Conservation (phyloP, 352 stramenopile species). For the Phytophthora tentaculata region DNA sequence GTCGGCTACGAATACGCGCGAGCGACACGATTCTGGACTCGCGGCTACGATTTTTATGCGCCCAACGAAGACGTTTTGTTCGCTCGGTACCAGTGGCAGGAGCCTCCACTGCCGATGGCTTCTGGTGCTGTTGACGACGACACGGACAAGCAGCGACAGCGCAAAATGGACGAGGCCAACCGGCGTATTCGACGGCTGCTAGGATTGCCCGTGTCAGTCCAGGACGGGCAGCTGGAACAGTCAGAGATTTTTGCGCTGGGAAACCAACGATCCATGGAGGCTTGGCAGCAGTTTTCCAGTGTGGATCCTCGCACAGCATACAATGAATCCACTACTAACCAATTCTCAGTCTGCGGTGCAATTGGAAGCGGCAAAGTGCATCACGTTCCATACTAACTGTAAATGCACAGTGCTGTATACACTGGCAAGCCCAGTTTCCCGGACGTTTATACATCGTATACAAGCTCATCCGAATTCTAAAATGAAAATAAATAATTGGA, state of each 20-base stretch:
- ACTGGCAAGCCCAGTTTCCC: not conserved
- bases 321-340: conserved; percentile 89
- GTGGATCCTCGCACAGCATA: conserved; percentile 62
- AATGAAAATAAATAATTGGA: conserved; percentile 2
- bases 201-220: conserved; percentile 50
- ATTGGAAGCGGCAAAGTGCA: conserved; percentile 45
- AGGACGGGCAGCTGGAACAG: conserved; percentile 43
- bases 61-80: conserved; percentile 70
- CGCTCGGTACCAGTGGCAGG: conserved; percentile 62
- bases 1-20: conserved; percentile 80
- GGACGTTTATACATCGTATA: not conserved
- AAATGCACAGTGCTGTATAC: not conserved
- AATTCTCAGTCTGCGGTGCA: conserved; percentile 73
- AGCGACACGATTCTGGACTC: conserved; percentile 86
- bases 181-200: conserved; percentile 75
- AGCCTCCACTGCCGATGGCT: conserved; percentile 33
- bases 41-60: conserved; percentile 88
- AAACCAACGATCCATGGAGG: conserved; percentile 46
- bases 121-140: conserved; percentile 18
- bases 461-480: not conserved
- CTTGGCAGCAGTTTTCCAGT: conserved; percentile 71
- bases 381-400: conserved; percentile 62
- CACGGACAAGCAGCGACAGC: conserved; percentile 26
- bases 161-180: conserved; percentile 41
- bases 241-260: conserved; percentile 55